These are phyloP conservation scores for Saccharomyces eubayanus DNA, from an alignment of 805 yeast genomes.

Conservation along the genomic window DNA sequence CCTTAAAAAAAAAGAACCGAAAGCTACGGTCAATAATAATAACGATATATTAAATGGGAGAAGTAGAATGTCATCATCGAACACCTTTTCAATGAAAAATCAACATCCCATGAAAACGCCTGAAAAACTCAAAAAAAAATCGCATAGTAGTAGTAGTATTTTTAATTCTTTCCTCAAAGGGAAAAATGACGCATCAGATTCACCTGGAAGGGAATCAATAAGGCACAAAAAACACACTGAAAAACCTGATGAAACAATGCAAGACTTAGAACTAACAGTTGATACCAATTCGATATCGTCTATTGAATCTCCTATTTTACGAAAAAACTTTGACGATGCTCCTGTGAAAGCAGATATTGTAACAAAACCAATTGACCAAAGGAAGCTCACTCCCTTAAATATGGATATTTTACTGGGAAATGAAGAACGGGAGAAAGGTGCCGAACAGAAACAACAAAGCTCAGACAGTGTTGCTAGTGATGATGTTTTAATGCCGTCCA, in stretches of 20 bases:
- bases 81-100: slow-evolving; percentile 9
- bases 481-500: neutral
- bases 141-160: slow-evolving; percentile 25
- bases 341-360: neutral
- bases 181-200: slow-evolving; percentile 11
- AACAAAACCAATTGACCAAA: slow-evolving; percentile 1
- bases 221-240: neutral
- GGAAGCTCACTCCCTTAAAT: slow-evolving; percentile 26
- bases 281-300: neutral
- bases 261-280: neutral
- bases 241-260: neutral
- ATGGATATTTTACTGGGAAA: slow-evolving; percentile 4
- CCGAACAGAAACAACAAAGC: neutral
- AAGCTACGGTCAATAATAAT: neutral
- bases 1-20: slow-evolving; percentile 18
- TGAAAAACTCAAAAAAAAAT: slow-evolving; percentile 19
- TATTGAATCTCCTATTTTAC: neutral
- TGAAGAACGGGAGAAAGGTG: neutral
- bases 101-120: slow-evolving; percentile 7
- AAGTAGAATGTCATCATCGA: slow-evolving; percentile 11
- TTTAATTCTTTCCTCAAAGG: slow-evolving; percentile 18
- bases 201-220: neutral
- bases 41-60: neutral
- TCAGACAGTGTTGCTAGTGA: neutral
- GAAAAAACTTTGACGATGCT: neutral